phyloP scores from a whole-genome alignment of 306 rosid species.

The Citrullus mucosospermus region DNA sequence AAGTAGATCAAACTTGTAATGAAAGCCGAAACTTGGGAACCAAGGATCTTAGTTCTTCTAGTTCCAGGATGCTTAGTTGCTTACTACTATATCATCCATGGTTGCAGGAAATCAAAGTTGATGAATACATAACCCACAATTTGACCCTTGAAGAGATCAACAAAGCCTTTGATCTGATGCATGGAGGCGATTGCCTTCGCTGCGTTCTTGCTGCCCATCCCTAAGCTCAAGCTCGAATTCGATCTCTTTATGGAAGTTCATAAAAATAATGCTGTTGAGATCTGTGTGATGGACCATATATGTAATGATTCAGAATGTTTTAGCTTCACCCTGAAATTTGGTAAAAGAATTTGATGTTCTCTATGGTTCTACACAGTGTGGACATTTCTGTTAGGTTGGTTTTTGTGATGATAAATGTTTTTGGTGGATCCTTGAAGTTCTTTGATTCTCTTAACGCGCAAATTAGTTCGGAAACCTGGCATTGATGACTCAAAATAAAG shows the following conservation, averaged over 20 bases:
- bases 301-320: not conserved
- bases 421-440: not conserved
- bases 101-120: slow-evolving; percentile 89
- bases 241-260: not conserved
- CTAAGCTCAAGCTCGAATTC: slow-evolving; percentile 3
- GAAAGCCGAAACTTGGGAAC: no score
- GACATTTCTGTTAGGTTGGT: not conserved
- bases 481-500: no score
- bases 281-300: not conserved
- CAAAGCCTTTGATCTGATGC: slow-evolving; percentile 83
- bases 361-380: not conserved
- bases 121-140: slow-evolving; percentile 83
- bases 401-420: not conserved
- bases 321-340: not conserved
- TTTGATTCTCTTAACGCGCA: not conserved
- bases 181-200: slow-evolving; percentile 86
- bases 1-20: no score
- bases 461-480: not conserved
- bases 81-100: not conserved
- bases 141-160: slow-evolving; percentile 70
- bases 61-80: not conserved
- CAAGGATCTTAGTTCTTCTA: not conserved
- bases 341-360: not conserved
- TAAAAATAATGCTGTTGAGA: not conserved
- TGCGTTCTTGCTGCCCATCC: slow-evolving; percentile 59